phyloP scores from a whole-genome alignment of 352 stramenopile genomes.

The Phytopythium chamaehyphon region DNA sequence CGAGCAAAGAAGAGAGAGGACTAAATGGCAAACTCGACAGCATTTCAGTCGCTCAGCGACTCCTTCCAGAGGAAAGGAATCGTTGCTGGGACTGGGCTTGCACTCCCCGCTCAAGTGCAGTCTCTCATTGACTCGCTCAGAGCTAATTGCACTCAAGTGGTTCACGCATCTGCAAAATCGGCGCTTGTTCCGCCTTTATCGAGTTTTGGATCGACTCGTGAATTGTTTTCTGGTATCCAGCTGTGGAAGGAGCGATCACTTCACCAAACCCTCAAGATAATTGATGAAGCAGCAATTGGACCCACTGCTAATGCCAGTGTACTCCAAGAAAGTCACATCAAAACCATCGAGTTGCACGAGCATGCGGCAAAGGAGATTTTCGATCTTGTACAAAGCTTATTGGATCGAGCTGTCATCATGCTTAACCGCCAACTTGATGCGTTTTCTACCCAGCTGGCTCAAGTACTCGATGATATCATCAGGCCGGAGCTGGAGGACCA shows the following conservation, averaged over 20 bases:
- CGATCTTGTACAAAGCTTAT: conserved; percentile 20
- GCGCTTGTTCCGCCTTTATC: not conserved
- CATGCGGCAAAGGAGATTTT: conserved; percentile 35
- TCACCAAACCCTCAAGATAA: conserved; percentile 41
- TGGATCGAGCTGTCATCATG: conserved; percentile 12
- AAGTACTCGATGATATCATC: conserved; percentile 25
- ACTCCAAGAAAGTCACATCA: conserved; percentile 33
- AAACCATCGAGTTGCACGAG: conserved; percentile 56
- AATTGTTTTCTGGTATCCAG: conserved; percentile 34
- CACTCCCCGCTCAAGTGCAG: conserved; percentile 1
- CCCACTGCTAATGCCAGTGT: not conserved
- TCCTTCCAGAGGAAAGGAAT: conserved; percentile 9
- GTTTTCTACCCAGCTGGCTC: conserved; percentile 24
- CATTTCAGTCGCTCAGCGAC: not conserved
- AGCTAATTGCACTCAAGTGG: not conserved
- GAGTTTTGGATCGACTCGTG: not conserved
- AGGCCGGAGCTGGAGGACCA: conserved; percentile 36
- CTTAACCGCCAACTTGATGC: conserved; percentile 24
- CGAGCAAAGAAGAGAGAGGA: too few relatives aligned
- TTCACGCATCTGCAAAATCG: not conserved
- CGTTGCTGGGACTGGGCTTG: not conserved
- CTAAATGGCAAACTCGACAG: not conserved
- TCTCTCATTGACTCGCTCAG: conserved; percentile 3
- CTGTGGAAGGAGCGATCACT: conserved; percentile 62
- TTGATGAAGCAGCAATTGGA: conserved; percentile 18